These are phyloP conservation scores for Zygoascus biomembranicola DNA, from an alignment of 805 yeast species.

Conservation along the genomic window DNA sequence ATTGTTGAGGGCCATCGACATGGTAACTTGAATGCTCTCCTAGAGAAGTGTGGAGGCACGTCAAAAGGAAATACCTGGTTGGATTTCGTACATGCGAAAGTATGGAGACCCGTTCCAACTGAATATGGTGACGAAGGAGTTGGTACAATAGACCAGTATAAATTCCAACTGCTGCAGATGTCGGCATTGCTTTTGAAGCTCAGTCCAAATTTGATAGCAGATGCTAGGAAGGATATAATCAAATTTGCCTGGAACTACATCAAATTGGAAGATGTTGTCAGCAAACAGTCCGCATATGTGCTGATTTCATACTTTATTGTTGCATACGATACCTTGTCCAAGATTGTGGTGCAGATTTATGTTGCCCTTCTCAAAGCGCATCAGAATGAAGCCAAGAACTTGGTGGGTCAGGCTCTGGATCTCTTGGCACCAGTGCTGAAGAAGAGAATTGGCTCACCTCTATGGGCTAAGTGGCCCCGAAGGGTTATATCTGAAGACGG, in stretches of 20 bases:
- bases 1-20: slow-evolving; percentile 48
- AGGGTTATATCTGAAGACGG: slow-evolving; percentile 88
- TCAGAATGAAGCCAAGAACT: slow-evolving; percentile 71
- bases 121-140: slow-evolving; percentile 42
- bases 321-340: slow-evolving; percentile 79
- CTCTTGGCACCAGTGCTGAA: slow-evolving; percentile 82
- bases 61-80: slow-evolving; percentile 46
- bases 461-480: slow-evolving; percentile 94
- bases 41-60: slow-evolving; percentile 28
- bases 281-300: slow-evolving; percentile 90
- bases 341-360: slow-evolving; percentile 84
- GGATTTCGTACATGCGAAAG: slow-evolving; percentile 45
- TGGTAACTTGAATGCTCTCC: slow-evolving; percentile 41
- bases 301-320: slow-evolving; percentile 80
- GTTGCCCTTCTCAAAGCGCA: slow-evolving; percentile 81
- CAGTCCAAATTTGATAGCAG: slow-evolving; percentile 51
- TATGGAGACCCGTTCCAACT: slow-evolving; percentile 56
- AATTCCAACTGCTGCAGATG: slow-evolving; percentile 72
- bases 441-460: slow-evolving; percentile 47
- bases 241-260: slow-evolving; percentile 93
- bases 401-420: slow-evolving; percentile 84
- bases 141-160: slow-evolving; percentile 63
- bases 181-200: slow-evolving; percentile 68
- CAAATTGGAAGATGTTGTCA: slow-evolving; percentile 76
- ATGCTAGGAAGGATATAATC: slow-evolving; percentile 72